Evolutionary conservation across 2,329 filamentous ascomycete genomes (phyloP), one percentile per base, ranked within the genome.

Genomic region (Talaromyces marneffei): DNA sequence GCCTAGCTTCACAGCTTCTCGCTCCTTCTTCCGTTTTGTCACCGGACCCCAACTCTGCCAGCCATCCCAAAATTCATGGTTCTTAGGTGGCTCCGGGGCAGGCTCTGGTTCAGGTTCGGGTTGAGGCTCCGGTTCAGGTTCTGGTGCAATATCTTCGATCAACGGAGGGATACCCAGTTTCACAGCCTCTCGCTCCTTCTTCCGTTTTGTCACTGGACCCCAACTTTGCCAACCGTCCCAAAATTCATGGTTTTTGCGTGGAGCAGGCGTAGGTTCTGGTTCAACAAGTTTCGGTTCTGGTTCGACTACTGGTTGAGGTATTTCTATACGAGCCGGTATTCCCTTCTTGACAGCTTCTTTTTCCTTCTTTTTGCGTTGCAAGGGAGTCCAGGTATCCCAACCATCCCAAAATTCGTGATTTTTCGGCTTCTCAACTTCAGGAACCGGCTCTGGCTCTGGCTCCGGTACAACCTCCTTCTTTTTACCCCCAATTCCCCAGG

Each of bases 391-490:
- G 20, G 39, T 57, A 33, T 56, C 65, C 62, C 62, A 64, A 14
- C 39, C 59, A 44, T 61, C 59, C 59, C 59, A 62, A n/a, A 63
- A 62, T 25, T 55, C 53, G 23, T 63, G 57, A 14, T 63, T 62
- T 33, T 62, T 62, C 7, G 57, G 61, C 37, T 54, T 44, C 42
- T 59, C 62, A n/a, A 46, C 56, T 33, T 57, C 61, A 20, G 71
- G 67, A 59, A 68, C 71, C 57, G 69, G 63, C 64, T 63, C 68
- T 44, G 65, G 55, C 25, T 67, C 65, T 9, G 63, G 55, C 25
- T 67, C 65, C 8, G 63, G 57, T 8, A 42, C 56, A 20, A 59
- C 42, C 25, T 57, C 55, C 62, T 75, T 72, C 64, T 75, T 73
- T 14, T 64, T 66, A n/a, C 63, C 27, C 33, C 44, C 37, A 33